These are phyloP conservation scores for Phytophthora tubulina DNA, from an alignment of 352 stramenopile species.

Conservation along the genomic window DNA sequence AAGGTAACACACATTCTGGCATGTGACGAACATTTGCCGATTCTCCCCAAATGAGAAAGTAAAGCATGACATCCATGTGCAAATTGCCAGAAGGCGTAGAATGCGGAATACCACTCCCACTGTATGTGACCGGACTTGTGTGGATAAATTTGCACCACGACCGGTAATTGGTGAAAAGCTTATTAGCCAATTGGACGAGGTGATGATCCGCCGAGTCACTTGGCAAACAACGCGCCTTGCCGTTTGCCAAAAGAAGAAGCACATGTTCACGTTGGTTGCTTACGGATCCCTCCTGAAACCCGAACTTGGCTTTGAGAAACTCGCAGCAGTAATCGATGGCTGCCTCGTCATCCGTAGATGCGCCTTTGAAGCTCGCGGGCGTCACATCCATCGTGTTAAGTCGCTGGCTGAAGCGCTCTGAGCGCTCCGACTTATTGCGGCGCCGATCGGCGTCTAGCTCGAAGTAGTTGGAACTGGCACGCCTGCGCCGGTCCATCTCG, in stretches of 20 bases:
- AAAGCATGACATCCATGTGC: conserved; percentile 95
- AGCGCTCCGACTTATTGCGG: conserved; percentile 77
- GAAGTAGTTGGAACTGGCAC: conserved; percentile 88
- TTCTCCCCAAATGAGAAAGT: conserved; percentile 98
- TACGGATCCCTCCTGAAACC: conserved; percentile 85
- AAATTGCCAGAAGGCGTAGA: conserved; percentile 34
- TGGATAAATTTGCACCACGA: conserved; percentile 82
- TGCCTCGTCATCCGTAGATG: conserved; percentile 75
- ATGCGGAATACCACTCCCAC: conserved; percentile 30
- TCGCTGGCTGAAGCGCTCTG: conserved; percentile 64
- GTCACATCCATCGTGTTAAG: conserved; percentile 70
- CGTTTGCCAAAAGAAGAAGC: conserved; percentile 82
- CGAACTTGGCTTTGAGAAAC: conserved; percentile 82
- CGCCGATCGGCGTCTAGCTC: conserved; percentile 79
- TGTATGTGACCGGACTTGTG: conserved; percentile 79
- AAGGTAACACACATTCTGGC: conserved; percentile 97
- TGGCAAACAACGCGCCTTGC: conserved; percentile 60
- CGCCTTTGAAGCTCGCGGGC: conserved; percentile 52
- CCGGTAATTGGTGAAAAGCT: conserved; percentile 80
- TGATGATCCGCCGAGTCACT: conserved; percentile 65
- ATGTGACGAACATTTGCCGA: conserved; percentile 97
- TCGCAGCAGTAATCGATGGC: conserved; percentile 88
- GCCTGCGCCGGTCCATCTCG: conserved; percentile 56
- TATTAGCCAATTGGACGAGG: conserved; percentile 70
- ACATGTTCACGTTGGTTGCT: conserved; percentile 89